phyloP scores from a whole-genome alignment of 179 eudicot species.

The Nepenthes alata region DNA sequence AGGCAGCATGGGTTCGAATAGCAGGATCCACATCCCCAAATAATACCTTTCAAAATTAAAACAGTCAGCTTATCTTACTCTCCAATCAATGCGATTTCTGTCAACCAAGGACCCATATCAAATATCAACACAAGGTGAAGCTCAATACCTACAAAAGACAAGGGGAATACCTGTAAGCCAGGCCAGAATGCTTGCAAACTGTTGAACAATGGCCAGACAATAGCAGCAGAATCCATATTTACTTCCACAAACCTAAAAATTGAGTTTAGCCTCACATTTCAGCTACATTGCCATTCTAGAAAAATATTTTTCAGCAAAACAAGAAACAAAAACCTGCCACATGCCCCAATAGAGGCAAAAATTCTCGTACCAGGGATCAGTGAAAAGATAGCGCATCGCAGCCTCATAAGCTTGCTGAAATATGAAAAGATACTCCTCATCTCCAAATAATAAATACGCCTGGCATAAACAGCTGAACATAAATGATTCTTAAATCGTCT shows the following conservation, averaged over 20 bases:
- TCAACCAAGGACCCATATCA: conserved; percentile 1
- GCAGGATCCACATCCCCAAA: conserved; percentile 99
- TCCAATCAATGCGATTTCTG: conserved; percentile 11
- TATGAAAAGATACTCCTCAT: conserved; percentile 89
- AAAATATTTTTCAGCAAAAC: conserved; percentile 3
- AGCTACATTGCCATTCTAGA: neutral
- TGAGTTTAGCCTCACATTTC: neutral
- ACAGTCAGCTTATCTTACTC: conserved; percentile 15
- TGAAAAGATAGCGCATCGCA: conserved; percentile 78
- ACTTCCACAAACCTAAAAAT: conserved; percentile 89
- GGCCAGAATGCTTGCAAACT: conserved; percentile 99
- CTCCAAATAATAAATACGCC: conserved; percentile 91
- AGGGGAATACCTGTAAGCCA: conserved; percentile 71
- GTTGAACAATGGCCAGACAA: conserved; percentile 96
- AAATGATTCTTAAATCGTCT: conserved; percentile 1
- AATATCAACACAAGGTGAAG: neutral
- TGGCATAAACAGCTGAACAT: conserved; percentile 14
- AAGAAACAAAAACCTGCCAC: conserved; percentile 4
- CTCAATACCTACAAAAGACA: conserved; percentile 2
- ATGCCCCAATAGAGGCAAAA: conserved; percentile 7
- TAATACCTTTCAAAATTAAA: conserved; percentile 55
- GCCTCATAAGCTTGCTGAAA: conserved; percentile 97
- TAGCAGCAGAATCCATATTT: conserved; percentile 96
- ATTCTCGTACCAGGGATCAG: conserved; percentile 74
- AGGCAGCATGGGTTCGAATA: conserved; percentile 90